Base-by-base conservation (phyloP, 2,329 filamentous ascomycete species). In the Pseudocercospora fijiensis region DNA sequence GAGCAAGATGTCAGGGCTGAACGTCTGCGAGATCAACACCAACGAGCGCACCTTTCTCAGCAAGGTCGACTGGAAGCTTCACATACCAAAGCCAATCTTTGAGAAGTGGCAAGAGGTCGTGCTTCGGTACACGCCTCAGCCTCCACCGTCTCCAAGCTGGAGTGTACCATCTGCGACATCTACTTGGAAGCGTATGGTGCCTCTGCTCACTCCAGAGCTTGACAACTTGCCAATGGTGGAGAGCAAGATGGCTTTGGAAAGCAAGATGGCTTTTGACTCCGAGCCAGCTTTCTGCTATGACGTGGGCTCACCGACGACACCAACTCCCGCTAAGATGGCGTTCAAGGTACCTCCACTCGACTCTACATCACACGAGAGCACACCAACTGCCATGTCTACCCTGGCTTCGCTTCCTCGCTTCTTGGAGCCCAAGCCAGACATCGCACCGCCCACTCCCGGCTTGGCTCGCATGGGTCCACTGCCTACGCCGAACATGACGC, bases 1-100 rank as follows among this genome's bases (percentile, higher is more conserved):
- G 95, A 98, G 94, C 78, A 98, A 96, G 83, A 99, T 99, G 71
- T 98, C 95, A 18, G 95, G 95, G n/a, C 83, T 99, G 62, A 92
- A 91, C 76, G 93, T 92, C 3, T 83, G 86, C 62, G 95, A 99
- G 79, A 98, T 99, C 78, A 98, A 98, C 79, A 90, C 92, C 74
- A 98, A 98, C 77, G 95, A 99, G 80, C 89, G 96, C 77, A 88
- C 91, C 18, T 99, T 98, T 76, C 84, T 99, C 53, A 81, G 89
- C 65, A 91, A 93, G 52, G 91, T 99, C 67, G 89, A 92, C 77
- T 99, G 94, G 93, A 91, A 92, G 73, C 86, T 99, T 28, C 95
- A 99, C 77, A 94, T 99, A 67, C 89, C 92, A 0, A 92, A 97
- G 70, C 85, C 89, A 2, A 85, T 91, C 9, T 98, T 96, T 79